Percentiles rank a stretch among this genome's conserved stretches.
Evolutionary conservation across 2,329 filamentous ascomycete species (phyloP).

Genomic region (Fusarium sp.): DNA sequence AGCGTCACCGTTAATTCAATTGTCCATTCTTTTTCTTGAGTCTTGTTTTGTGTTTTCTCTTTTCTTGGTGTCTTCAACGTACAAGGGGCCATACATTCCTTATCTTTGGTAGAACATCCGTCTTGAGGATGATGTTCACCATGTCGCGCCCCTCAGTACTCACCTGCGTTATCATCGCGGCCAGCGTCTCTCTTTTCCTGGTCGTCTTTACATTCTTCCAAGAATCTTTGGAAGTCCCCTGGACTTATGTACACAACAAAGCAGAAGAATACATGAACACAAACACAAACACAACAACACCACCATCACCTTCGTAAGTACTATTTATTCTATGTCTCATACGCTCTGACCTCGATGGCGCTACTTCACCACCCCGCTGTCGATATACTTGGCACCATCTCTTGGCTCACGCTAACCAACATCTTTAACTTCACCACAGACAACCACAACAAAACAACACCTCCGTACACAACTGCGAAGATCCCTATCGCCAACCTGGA

Average conservation of each 20-base stretch:
- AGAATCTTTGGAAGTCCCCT: conserved; percentile 28
- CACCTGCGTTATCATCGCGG: conserved; percentile 25
- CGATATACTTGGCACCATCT: conserved; percentile 22
- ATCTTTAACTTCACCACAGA: conserved; percentile 12
- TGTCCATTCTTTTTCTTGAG: not conserved
- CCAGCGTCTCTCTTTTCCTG: conserved; percentile 35
- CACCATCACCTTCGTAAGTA: conserved; percentile 22
- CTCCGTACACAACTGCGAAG: conserved; percentile 29
- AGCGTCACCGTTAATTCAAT: not conserved
- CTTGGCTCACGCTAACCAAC: conserved; percentile 24
- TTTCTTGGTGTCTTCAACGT: not conserved
- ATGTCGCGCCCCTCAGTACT: conserved; percentile 29
- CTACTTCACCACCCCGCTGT: not conserved
- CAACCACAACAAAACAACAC: not conserved
- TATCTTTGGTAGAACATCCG: conserved; percentile 1
- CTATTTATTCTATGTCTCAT: too few species aligned
- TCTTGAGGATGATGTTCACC: conserved; percentile 32
- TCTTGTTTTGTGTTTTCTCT: not conserved
- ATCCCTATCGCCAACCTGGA: conserved; percentile 63
- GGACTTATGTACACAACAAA: conserved; percentile 31
- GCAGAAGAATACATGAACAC: conserved; percentile 25
- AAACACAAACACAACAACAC: not conserved
- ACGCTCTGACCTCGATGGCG: not conserved
- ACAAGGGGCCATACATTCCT: conserved; percentile 1
- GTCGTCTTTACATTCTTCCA: conserved; percentile 32